These are phyloP conservation scores for Polytolypa hystricis DNA, from an alignment of 2,329 filamentous ascomycete species.

Conservation along the genomic window DNA sequence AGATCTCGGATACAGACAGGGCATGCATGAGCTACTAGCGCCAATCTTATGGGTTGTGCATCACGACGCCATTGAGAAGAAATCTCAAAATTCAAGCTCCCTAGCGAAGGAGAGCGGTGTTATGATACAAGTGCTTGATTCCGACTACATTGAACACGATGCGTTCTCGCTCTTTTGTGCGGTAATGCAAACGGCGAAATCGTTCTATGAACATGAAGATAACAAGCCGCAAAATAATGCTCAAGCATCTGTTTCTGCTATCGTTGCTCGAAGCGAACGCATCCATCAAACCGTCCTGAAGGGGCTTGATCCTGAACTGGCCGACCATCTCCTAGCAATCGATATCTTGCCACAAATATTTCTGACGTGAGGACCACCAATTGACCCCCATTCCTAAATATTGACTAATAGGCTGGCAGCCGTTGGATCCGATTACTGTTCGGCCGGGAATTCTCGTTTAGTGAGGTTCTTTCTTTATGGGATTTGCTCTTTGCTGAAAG, in stretches of 20 bases:
- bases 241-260: conserved; percentile 49
- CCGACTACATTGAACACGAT: conserved; percentile 74
- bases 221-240: conserved; percentile 20
- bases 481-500: conserved; percentile 85
- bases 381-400: background rate
- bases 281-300: conserved; percentile 76
- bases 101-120: conserved; percentile 27
- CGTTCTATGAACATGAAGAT: conserved; percentile 68
- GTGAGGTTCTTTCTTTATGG: conserved; percentile 76
- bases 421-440: conserved; percentile 92
- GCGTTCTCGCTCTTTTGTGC: conserved; percentile 74
- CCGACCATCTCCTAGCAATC: conserved; percentile 65
- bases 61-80: conserved; percentile 60
- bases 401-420: conserved; percentile 31
- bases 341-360: conserved; percentile 96
- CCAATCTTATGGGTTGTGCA: conserved; percentile 78
- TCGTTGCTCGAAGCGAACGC: conserved; percentile 72
- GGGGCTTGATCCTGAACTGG: conserved; percentile 71
- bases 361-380: conserved; percentile 54
- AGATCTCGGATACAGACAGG: conserved; percentile 83
- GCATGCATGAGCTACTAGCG: conserved; percentile 93
- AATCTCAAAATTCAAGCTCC: conserved; percentile 22
- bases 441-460: conserved; percentile 83
- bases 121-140: conserved; percentile 59
- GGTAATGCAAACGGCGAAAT: conserved; percentile 77